phyloP scores from a whole-genome alignment of 2,329 filamentous ascomycete genomes.

The Chrysosporium queenslandicum region DNA sequence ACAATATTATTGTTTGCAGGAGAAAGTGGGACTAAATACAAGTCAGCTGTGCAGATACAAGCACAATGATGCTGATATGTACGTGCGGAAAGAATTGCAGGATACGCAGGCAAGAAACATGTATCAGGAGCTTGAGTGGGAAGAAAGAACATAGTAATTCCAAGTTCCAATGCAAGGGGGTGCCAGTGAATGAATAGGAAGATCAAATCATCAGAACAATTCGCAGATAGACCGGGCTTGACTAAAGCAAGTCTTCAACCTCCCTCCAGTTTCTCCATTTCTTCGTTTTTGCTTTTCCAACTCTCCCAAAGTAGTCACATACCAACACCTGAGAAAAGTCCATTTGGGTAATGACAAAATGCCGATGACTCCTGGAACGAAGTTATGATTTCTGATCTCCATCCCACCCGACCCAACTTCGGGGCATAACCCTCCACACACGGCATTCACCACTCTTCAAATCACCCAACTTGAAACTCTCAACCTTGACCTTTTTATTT shows the following conservation, averaged over 20 bases:
- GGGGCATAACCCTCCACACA: constrained; percentile 91
- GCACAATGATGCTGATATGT: neutral
- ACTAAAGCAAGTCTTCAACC: neutral
- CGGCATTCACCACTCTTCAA: constrained; percentile 87
- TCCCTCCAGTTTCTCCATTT: neutral
- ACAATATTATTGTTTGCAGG: neutral
- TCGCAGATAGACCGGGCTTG: neutral
- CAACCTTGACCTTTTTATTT: constrained; percentile 82
- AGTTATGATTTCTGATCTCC: constrained; percentile 14
- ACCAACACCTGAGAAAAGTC: neutral
- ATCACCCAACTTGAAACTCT: constrained; percentile 91
- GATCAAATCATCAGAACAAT: neutral
- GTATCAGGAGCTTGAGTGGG: neutral
- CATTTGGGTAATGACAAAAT: neutral
- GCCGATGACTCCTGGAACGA: neutral
- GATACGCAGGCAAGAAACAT: neutral
- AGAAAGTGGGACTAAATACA: neutral
- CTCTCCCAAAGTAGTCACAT: neutral
- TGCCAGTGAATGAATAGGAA: neutral
- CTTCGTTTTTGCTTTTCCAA: neutral
- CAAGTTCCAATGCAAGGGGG: neutral
- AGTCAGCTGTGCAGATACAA: neutral
- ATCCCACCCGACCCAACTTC: constrained; percentile 87
- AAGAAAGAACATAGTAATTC: neutral
- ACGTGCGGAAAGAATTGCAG: neutral